These are phyloP conservation scores for Tulasnella sp. DNA, from an alignment of 768 basidiomycete genomes.

Conservation along the genomic window DNA sequence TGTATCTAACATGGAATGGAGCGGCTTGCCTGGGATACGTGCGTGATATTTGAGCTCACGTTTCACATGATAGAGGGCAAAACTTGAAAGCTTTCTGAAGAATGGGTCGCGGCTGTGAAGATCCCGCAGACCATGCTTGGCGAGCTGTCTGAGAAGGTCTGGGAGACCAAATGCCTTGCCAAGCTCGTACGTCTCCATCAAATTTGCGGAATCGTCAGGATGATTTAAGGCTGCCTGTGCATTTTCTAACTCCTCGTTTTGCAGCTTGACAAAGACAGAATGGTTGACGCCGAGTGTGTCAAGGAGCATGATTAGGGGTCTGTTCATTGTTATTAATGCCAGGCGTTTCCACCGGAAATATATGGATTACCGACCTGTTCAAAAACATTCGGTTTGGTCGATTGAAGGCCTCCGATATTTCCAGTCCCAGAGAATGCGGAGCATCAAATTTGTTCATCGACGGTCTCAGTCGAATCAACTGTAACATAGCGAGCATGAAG, in stretches of 20 bases:
- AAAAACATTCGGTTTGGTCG: constrained; percentile 60
- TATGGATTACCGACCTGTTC: constrained; percentile 53
- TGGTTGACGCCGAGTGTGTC: constrained; percentile 66
- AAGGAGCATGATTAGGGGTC: constrained; percentile 70
- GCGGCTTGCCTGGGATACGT: constrained; percentile 46
- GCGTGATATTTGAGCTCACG: constrained; percentile 73
- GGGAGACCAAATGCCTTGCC: constrained; percentile 49
- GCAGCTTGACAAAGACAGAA: constrained; percentile 58
- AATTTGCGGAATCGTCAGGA: constrained; percentile 43
- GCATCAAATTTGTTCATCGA: constrained; percentile 76
- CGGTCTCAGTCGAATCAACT: constrained; percentile 59
- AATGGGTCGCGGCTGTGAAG: constrained; percentile 42
- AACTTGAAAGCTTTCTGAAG: constrained; percentile 52
- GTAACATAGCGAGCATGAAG: background rate
- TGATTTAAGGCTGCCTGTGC: constrained; percentile 60
- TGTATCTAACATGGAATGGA: too few species aligned
- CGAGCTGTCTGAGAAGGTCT: too few species aligned
- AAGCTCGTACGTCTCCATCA: constrained; percentile 50
- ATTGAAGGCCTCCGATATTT: constrained; percentile 64
- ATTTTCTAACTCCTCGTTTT: constrained; percentile 53
- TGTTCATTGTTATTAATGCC: constrained; percentile 33
- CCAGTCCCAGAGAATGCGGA: constrained; percentile 48
- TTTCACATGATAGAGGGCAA: constrained; percentile 60
- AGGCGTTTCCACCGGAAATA: background rate
- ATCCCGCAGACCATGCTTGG: constrained; percentile 48